phyloP scores from a whole-genome alignment of 352 stramenopile species.

The Pythium aphanidermatum region DNA sequence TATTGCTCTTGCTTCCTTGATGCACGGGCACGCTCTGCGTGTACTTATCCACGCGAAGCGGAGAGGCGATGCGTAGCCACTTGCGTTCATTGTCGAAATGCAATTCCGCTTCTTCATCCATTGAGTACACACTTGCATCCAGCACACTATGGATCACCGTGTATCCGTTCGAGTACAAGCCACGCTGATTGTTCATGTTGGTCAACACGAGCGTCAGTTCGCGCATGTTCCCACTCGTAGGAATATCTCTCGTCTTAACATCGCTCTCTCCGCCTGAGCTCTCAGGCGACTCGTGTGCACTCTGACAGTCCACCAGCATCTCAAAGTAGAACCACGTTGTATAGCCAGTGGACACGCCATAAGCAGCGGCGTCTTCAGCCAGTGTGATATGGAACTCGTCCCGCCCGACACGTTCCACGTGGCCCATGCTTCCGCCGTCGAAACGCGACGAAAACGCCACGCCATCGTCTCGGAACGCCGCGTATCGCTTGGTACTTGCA shows the following conservation, averaged over 20 bases:
- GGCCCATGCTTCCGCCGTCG: constrained; percentile 28
- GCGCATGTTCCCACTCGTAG: constrained; percentile 1
- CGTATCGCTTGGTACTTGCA: constrained; percentile 28
- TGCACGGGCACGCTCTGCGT: not conserved
- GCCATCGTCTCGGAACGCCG: constrained; percentile 25
- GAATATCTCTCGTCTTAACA: not conserved
- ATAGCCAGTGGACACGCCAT: constrained; percentile 34
- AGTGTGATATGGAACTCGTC: constrained; percentile 31
- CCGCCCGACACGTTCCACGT: constrained; percentile 7
- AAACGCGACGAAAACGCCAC: constrained; percentile 33
- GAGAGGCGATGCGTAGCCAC: constrained; percentile 31
- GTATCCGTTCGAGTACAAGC: constrained; percentile 32
- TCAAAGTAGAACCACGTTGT: constrained; percentile 49
- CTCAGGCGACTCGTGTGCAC: not conserved
- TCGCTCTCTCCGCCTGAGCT: not conserved
- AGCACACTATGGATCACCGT: constrained; percentile 23
- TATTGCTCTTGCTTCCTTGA: not conserved
- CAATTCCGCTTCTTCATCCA: constrained; percentile 6
- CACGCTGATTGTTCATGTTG: constrained; percentile 40
- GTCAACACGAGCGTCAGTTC: constrained; percentile 23
- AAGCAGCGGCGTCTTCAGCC: constrained; percentile 32
- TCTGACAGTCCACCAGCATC: constrained; percentile 3
- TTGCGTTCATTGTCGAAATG: constrained; percentile 27
- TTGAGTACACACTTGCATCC: constrained; percentile 14
- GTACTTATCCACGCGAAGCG: constrained; percentile 37